Evolutionary conservation across 2,329 filamentous ascomycete species (phyloP).

Genomic region (Nectriaceae sp.): DNA sequence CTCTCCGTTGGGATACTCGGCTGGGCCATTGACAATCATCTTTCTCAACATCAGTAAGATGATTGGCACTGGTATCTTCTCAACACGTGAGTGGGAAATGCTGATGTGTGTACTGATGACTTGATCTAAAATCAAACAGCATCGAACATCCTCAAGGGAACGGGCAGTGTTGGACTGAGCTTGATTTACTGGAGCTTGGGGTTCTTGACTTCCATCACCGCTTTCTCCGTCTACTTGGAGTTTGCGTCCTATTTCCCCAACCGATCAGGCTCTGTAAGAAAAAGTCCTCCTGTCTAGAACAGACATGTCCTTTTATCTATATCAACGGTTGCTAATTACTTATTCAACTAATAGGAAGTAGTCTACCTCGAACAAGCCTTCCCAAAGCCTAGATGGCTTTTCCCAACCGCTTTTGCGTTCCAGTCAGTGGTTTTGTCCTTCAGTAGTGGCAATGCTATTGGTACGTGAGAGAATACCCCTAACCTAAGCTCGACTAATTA

Average conservation of each 20-base stretch:
- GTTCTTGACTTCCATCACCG: slow-evolving; percentile 56
- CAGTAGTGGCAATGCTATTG: slow-evolving; percentile 63
- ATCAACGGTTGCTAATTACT: too few relatives aligned
- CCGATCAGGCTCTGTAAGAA: slow-evolving; percentile 62
- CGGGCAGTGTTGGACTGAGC: slow-evolving; percentile 63
- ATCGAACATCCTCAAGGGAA: slow-evolving; percentile 55
- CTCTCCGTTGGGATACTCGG: slow-evolving; percentile 60
- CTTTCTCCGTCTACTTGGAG: slow-evolving; percentile 63
- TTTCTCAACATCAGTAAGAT: slow-evolving; percentile 63
- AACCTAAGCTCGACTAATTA: background rate
- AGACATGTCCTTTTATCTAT: too few relatives aligned
- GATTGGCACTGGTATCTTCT: slow-evolving; percentile 64
- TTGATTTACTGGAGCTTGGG: slow-evolving; percentile 69
- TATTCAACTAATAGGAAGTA: too few relatives aligned
- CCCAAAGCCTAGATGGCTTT: slow-evolving; percentile 62
- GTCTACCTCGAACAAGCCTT: slow-evolving; percentile 70
- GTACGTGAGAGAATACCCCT: slow-evolving; percentile 27
- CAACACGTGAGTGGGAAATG: slow-evolving; percentile 53
- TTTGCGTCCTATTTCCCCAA: slow-evolving; percentile 66
- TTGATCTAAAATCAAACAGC: slow-evolving; percentile 38
- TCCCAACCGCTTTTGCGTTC: slow-evolving; percentile 65
- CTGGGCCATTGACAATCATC: slow-evolving; percentile 55
- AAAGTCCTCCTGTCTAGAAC: too few relatives aligned
- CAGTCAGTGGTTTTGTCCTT: slow-evolving; percentile 66
- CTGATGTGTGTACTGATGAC: background rate